Evolutionary conservation across 2,329 filamentous ascomycete species (phyloP), one percentile per base, ranked within the genome.

Genomic region (Beauveria scarabaeidicola): DNA sequence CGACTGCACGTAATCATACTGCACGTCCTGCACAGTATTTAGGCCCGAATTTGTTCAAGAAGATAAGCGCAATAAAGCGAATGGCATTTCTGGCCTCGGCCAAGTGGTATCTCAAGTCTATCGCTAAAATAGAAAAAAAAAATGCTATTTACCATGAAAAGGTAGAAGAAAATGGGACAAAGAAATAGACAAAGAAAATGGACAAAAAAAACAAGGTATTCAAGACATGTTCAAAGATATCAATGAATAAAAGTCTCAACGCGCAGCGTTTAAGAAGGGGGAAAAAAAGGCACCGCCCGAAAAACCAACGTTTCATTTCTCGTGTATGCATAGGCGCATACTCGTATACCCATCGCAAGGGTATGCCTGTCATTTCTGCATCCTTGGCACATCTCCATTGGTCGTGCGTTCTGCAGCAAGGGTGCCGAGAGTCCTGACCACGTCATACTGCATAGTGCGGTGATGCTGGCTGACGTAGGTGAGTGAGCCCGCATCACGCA

Each of bases 101-200:
- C 54, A 50, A 50, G 43, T 57, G 54, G 54, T 57, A 57, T 57
- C 54, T 57, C 54, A 57, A 57, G 54, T 57, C 44, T 57, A 57
- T 57, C 54, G 54, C 54, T 57, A 57, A 57, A 53, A 27, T 9
- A n/a, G 36, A 38, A 38, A 27, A 57, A 38, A 15, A n/a, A 48
- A 47, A 38, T n/a, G 52, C 15, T 25, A 38, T 46, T 19, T 36
- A 38, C 27, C n/a, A 32, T 27, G 15, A 36, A 17, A 11, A 40
- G 15, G 2, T 47, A 38, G 36, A 17, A 9, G 13, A 23, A 17
- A 38, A 38, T 40, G 32, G 32, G 5, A n/a, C 5, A 10, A 46
- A 23, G n/a, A 36, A 36, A 36, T 44, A 15, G 46, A 32, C 17
- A 6, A 21, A 50, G 17, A n/a, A 32, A 48, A 32, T 32, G 25